These are phyloP conservation scores for Ogataea polymorpha DNA, from an alignment of 805 yeast species.

Conservation along the genomic window DNA sequence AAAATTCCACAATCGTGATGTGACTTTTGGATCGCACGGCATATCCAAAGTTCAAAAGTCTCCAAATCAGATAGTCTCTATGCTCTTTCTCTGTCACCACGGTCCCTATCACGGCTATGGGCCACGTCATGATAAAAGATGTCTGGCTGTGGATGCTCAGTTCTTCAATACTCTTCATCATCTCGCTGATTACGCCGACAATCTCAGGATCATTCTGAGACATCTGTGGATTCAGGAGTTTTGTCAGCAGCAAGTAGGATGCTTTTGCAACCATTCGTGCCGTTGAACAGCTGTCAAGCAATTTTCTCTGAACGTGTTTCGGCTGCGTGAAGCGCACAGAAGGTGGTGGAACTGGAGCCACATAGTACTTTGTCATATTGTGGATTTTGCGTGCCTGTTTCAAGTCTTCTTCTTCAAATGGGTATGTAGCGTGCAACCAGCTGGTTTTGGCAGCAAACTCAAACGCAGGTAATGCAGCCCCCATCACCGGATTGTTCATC, in stretches of 20 bases:
- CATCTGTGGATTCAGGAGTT: slow-evolving; percentile 12
- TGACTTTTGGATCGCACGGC: slow-evolving; percentile 7
- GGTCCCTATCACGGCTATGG: slow-evolving; percentile 16
- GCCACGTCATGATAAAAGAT: slow-evolving; percentile 15
- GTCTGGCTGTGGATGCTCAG: slow-evolving; percentile 14
- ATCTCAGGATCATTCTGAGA: slow-evolving; percentile 7
- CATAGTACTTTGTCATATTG: slow-evolving; percentile 9
- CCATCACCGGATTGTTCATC: too few relatives aligned
- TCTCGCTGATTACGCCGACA: neutral
- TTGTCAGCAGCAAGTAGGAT: slow-evolving; percentile 7
- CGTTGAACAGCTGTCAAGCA: slow-evolving; percentile 3
- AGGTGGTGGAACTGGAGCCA: slow-evolving; percentile 18
- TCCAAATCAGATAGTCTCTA: slow-evolving; percentile 12
- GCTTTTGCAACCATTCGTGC: slow-evolving; percentile 13
- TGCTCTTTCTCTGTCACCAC: slow-evolving; percentile 7
- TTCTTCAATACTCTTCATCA: slow-evolving; percentile 5
- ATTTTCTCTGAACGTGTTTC: slow-evolving; percentile 10
- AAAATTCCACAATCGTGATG: slow-evolving; percentile 7
- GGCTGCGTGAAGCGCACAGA: slow-evolving; percentile 11
- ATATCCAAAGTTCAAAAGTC: slow-evolving; percentile 14
- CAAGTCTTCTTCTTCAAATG: slow-evolving; percentile 4
- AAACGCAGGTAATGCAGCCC: slow-evolving; percentile 35
- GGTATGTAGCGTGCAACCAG: slow-evolving; percentile 30
- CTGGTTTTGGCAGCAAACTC: slow-evolving; percentile 36
- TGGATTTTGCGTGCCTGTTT: slow-evolving; percentile 3